Percentiles rank a stretch among this genome's conserved stretches.
phyloP scores from a whole-genome alignment of 148 eudicot species.

The Polygonum maritimum region DNA sequence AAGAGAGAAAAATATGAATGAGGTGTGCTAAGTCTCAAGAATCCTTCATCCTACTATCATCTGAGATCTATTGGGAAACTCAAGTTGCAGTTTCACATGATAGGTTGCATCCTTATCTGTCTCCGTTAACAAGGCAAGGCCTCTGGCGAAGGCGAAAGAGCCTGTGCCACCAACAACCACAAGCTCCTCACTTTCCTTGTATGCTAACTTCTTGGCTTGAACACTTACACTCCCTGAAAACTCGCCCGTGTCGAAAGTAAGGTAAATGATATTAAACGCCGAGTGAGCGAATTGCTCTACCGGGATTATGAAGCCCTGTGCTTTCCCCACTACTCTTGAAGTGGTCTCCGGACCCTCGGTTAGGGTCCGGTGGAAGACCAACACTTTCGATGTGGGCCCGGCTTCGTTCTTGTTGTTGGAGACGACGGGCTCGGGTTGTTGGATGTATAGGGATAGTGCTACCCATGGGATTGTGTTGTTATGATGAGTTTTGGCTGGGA shows the following conservation, averaged over 20 bases:
- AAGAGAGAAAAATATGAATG: conserved; percentile 4
- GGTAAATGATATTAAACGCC: conserved; percentile 58
- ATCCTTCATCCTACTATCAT: conserved; percentile 24
- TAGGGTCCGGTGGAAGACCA: conserved; percentile 47
- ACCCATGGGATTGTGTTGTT: conserved; percentile 19
- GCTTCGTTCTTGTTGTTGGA: conserved; percentile 5
- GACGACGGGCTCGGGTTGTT: conserved; percentile 28
- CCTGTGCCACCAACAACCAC: conserved; percentile 84
- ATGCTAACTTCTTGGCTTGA: conserved; percentile 34
- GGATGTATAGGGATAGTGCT: conserved; percentile 60
- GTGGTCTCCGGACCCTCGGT: conserved; percentile 61
- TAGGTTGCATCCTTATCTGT: conserved; percentile 21
- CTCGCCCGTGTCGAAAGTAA: conserved; percentile 40
- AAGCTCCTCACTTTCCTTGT: conserved; percentile 33
- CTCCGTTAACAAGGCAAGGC: conserved; percentile 51
- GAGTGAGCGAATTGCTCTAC: conserved; percentile 52
- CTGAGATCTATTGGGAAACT: conserved; percentile 37
- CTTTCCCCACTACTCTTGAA: conserved; percentile 51
- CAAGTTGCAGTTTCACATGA: conserved; percentile 42
- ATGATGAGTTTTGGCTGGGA: conserved; percentile 24
- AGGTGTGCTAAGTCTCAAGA: neutral
- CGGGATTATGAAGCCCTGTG: conserved; percentile 77
- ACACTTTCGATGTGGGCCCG: conserved; percentile 23
- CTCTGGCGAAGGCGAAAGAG: conserved; percentile 69
- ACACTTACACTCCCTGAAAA: conserved; percentile 61